phyloP scores from a whole-genome alignment of 495 filamentous ascomycete species.

The Annulohypoxylon nitens region DNA sequence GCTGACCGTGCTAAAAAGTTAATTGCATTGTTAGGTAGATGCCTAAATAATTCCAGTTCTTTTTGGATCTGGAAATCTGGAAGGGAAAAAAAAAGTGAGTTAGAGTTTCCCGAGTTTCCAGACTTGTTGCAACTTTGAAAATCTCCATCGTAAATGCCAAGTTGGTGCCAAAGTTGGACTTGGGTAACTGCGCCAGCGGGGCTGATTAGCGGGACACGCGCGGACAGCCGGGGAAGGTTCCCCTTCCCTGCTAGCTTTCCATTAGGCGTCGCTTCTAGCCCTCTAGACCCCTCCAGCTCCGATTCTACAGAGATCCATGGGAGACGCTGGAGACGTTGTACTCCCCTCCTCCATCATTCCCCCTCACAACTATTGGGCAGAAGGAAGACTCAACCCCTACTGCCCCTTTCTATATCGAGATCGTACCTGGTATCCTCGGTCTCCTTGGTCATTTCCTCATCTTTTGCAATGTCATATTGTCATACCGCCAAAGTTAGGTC shows the following conservation, averaged over 20 bases:
- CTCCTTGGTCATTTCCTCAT: constrained; percentile 18
- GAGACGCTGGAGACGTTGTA: background rate
- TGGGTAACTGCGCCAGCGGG: constrained; percentile 30
- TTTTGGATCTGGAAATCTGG: background rate
- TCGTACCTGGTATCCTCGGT: constrained; percentile 1
- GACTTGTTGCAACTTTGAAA: constrained; percentile 22
- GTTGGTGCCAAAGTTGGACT: constrained; percentile 15
- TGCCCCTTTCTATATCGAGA: constrained; percentile 3
- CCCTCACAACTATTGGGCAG: constrained; percentile 18
- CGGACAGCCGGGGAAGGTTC: constrained; percentile 32
- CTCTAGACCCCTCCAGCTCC: constrained; percentile 18
- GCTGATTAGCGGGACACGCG: constrained; percentile 38
- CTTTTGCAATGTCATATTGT: background rate
- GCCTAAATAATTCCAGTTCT: background rate
- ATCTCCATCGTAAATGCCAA: constrained; percentile 22
- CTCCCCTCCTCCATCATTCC: constrained; percentile 7
- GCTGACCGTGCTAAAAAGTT: background rate
- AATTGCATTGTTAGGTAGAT: no score
- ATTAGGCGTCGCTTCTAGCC: constrained; percentile 17
- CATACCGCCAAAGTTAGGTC: background rate
- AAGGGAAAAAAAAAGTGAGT: background rate
- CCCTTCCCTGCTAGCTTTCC: constrained; percentile 30
- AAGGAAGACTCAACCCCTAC: background rate
- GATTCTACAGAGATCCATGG: background rate
- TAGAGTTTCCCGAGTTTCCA: background rate